Conservation (phyloP, 108 stramenopile species). For the Fistulifera pelliculosa region DNA sequence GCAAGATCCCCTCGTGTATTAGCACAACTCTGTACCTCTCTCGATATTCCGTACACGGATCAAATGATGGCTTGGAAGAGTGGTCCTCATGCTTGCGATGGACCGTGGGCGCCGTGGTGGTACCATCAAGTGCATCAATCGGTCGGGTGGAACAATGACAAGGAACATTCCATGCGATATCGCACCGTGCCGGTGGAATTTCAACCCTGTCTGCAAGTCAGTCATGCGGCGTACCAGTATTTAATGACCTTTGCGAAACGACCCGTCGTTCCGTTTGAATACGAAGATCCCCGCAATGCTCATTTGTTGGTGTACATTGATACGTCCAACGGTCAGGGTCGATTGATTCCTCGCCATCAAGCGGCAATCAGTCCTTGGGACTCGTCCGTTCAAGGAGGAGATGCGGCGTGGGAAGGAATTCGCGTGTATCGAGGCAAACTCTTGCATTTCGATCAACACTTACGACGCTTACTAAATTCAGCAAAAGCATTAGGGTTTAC, state of each 20-base stretch:
- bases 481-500: conserved; percentile 87
- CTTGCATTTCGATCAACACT: conserved; percentile 77
- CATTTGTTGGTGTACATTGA: conserved; percentile 83
- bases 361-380: conserved; percentile 81
- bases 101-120: conserved; percentile 80
- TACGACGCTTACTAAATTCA: conserved; percentile 74
- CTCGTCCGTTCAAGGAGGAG: conserved; percentile 90
- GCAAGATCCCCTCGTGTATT: conserved; percentile 45
- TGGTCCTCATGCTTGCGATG: conserved; percentile 66
- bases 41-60: conserved; percentile 59
- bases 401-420: conserved; percentile 87
- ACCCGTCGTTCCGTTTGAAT: conserved; percentile 47
- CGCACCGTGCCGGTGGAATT: conserved; percentile 49
- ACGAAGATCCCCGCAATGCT: conserved; percentile 82
- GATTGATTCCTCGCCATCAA: conserved; percentile 54
- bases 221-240: conserved; percentile 63
- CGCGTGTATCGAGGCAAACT: conserved; percentile 81
- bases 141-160: conserved; percentile 44
- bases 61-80: conserved; percentile 59
- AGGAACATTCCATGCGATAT: conserved; percentile 25
- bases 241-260: conserved; percentile 50
- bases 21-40: conserved; percentile 26
- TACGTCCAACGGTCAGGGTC: conserved; percentile 36
- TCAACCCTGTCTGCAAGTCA: conserved; percentile 45
- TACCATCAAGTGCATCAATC: conserved; percentile 71